Percentiles rank a stretch among this genome's conserved stretches.
Conservation (phyloP, 2,329 filamentous ascomycete genomes). For the Aspergillus costaricaensis region DNA sequence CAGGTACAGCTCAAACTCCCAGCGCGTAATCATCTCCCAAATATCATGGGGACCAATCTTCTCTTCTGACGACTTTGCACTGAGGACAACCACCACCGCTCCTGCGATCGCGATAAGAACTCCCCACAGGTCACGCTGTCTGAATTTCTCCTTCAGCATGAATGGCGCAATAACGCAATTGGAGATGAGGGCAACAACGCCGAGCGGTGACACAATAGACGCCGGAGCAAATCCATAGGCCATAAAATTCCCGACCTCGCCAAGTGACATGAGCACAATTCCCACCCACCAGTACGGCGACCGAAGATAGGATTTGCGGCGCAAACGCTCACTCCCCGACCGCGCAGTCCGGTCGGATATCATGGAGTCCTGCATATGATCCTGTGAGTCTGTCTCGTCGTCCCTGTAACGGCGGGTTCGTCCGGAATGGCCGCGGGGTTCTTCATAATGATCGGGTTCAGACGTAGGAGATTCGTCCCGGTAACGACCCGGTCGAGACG, state of each 20-base stretch:
- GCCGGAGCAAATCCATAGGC: slow-evolving; percentile 97
- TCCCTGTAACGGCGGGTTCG: slow-evolving; percentile 14
- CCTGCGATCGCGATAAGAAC: slow-evolving; percentile 84
- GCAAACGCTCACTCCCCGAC: slow-evolving; percentile 42
- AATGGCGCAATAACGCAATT: slow-evolving; percentile 96
- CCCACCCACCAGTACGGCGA: slow-evolving; percentile 97
- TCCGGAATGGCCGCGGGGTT: slow-evolving; percentile 21
- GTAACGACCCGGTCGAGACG: slow-evolving; percentile 16
- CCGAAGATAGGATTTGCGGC: slow-evolving; percentile 74
- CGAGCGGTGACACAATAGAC: slow-evolving; percentile 93
- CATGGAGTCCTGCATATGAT: slow-evolving; percentile 35
- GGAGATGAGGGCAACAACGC: slow-evolving; percentile 93
- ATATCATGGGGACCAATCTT: slow-evolving; percentile 90
- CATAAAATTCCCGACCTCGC: slow-evolving; percentile 93
- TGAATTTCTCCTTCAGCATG: slow-evolving; percentile 88
- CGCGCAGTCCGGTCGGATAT: slow-evolving; percentile 44
- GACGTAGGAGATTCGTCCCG: slow-evolving; percentile 24
- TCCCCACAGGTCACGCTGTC: slow-evolving; percentile 80
- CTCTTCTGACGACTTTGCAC: slow-evolving; percentile 83
- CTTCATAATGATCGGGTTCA: slow-evolving; percentile 39
- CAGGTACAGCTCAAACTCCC: slow-evolving; percentile 90
- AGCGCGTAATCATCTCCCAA: slow-evolving; percentile 81
- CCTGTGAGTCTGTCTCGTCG: slow-evolving; percentile 47
- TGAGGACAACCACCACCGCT: slow-evolving; percentile 89
- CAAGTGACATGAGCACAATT: slow-evolving; percentile 86